A percentile compares a stretch with the other conserved stretches of the same genome.
Evolutionary conservation across 345 rosid genomes (phyloP).

Genomic region (Bruguiera parviflora): DNA sequence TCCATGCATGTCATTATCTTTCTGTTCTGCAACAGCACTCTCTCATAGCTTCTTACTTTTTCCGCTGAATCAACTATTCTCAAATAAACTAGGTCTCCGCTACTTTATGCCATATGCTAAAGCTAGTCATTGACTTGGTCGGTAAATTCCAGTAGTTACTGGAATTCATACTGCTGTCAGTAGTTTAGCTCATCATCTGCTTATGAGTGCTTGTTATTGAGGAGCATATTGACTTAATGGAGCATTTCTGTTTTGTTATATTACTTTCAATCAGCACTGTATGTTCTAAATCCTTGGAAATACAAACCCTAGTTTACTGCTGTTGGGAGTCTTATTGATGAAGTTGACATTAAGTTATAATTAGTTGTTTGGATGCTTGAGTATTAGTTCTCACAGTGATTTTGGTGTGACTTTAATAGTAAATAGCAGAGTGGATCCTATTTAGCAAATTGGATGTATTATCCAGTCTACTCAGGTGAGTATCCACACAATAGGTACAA

Average conservation of each 20-base stretch:
- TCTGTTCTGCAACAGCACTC: background rate
- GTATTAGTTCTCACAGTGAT: background rate
- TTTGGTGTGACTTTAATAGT: background rate
- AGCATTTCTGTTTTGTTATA: background rate
- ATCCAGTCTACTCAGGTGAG: no score
- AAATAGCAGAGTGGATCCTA: no score
- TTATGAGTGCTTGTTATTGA: background rate
- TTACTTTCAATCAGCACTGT: background rate
- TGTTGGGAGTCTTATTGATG: background rate
- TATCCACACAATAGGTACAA: no score
- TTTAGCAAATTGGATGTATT: no score
- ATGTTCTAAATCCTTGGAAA: background rate
- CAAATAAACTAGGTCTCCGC: background rate
- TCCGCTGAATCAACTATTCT: background rate
- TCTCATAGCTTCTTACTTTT: background rate
- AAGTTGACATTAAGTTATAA: background rate
- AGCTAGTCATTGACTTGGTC: no score
- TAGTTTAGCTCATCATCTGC: background rate
- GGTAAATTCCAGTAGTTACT: no score
- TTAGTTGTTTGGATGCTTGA: background rate
- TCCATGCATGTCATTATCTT: background rate
- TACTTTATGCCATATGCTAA: no score
- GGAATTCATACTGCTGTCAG: background rate
- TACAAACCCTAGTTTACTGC: background rate
- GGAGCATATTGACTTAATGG: background rate